Conservation (phyloP, 2,329 filamentous ascomycete species). For the Septoria petroselini region DNA sequence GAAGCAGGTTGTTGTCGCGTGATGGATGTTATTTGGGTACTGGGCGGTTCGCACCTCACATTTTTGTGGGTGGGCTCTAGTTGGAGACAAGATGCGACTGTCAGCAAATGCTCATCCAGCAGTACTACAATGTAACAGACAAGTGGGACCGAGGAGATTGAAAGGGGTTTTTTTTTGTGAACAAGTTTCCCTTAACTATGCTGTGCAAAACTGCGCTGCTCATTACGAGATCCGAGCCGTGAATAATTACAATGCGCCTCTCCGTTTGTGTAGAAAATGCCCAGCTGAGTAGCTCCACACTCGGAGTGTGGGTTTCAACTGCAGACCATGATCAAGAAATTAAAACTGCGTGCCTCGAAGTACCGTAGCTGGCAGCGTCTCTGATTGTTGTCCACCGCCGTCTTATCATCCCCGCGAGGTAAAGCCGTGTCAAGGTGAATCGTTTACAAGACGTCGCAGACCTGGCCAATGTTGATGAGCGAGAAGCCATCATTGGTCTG, state of each 20-base stretch:
- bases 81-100: too few relatives aligned
- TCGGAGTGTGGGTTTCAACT: conserved; percentile 16
- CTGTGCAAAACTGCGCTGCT: conserved; percentile 23
- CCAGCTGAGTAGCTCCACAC: conserved; percentile 16
- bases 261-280: conserved; percentile 20
- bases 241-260: conserved; percentile 23
- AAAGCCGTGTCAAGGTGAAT: background rate
- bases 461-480: conserved; percentile 12
- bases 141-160: background rate
- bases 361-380: conserved; percentile 20
- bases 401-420: conserved; percentile 16
- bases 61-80: background rate
- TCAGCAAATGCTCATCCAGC: too few relatives aligned
- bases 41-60: background rate
- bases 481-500: background rate
- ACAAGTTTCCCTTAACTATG: conserved; percentile 20
- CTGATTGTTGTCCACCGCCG: conserved; percentile 9
- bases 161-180: conserved; percentile 1
- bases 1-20: background rate
- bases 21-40: background rate
- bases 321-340: conserved; percentile 20
- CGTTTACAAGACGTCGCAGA: conserved; percentile 16
- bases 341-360: conserved; percentile 21
- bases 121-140: background rate
- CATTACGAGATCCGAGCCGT: conserved; percentile 20